Percentiles rank a stretch among this genome's conserved stretches.
phyloP scores from a whole-genome alignment of 1,284 basidiomycete species.

The Naganishia liquefaciens region DNA sequence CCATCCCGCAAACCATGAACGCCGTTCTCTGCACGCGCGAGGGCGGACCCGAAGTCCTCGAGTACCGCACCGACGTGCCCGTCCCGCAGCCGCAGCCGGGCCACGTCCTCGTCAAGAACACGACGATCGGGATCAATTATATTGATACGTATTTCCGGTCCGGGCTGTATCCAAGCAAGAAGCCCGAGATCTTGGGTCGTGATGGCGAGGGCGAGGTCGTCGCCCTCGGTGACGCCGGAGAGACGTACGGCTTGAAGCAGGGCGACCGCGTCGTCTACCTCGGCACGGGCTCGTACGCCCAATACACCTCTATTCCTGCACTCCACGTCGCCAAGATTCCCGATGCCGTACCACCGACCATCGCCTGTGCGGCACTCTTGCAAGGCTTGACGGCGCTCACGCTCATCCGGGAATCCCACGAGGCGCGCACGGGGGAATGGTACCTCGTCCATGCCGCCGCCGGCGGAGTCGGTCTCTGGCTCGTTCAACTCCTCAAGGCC shows the following conservation, averaged over 20 bases:
- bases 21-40: constrained; percentile 58
- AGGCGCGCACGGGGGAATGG: constrained; percentile 65
- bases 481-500: constrained; percentile 58
- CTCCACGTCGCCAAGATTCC: constrained; percentile 61
- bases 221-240: constrained; percentile 64
- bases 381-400: constrained; percentile 80
- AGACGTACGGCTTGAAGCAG: constrained; percentile 59
- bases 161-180: constrained; percentile 59
- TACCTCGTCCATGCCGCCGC: constrained; percentile 78
- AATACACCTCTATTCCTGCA: constrained; percentile 72
- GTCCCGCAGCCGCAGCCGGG: constrained; percentile 65
- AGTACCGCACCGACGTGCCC: constrained; percentile 61
- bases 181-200: constrained; percentile 75
- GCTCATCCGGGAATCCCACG: constrained; percentile 79
- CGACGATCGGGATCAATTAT: constrained; percentile 72
- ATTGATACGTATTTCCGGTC: constrained; percentile 55
- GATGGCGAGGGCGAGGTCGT: constrained; percentile 77
- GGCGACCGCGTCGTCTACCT: constrained; percentile 58
- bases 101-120: constrained; percentile 78
- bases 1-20: constrained; percentile 56
- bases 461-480: constrained; percentile 64
- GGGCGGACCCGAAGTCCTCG: constrained; percentile 77
- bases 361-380: constrained; percentile 68
- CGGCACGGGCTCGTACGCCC: constrained; percentile 65
- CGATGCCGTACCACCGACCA: constrained; percentile 60